Evolutionary conservation across 1,139 yeast genomes (phyloP), one percentile per base, ranked within the genome.

Genomic region (Yamadazyma siamensis): DNA sequence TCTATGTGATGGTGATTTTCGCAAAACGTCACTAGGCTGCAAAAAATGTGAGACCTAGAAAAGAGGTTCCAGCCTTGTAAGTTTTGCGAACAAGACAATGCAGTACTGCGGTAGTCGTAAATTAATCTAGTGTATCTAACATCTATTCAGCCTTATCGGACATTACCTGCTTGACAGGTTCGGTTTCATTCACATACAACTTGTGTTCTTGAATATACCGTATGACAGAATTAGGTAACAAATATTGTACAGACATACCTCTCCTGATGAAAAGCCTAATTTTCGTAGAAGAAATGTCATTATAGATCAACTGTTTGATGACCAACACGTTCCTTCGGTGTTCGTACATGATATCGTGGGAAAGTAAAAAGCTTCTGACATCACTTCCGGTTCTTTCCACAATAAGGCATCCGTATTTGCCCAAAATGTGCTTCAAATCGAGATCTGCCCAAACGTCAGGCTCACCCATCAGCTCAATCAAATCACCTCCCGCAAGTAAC

Each of bases 401-500:
- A 34, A 94, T 91, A 43, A 91, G 65, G 59, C 98, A 91, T 2
- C 99, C 98, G 55, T 91, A 91, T 41, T 85, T 80, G 17, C 98
- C 98, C 43, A 91, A 69, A 32, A 91, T 94, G 56, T 91, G 98
- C 52, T 89, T 95, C 49, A 91, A 69, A 58, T 91, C 99, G 37
- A 75, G 83, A 54, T 89, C 97, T 1, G 95, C 96, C 99, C 99
- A 91, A 21, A 91, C 98, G 50, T 89, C 94, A 18, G 97, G 97
- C 57, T 91, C 98, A n/a, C 98, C 98, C 97, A 94, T 91, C 29
- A 94, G 81, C 58, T 91, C 98, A 35, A 91, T 91, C 47, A 94
- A 71, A 59, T 91, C 98, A 22, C 98, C 98, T 29, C 99, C 99
- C 1, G 98, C 98, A 24, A 91, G 67, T 36, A 91, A 70, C 98